phyloP scores from a whole-genome alignment of 2,329 filamentous ascomycete genomes.

The Lasiodiplodia sp. region DNA sequence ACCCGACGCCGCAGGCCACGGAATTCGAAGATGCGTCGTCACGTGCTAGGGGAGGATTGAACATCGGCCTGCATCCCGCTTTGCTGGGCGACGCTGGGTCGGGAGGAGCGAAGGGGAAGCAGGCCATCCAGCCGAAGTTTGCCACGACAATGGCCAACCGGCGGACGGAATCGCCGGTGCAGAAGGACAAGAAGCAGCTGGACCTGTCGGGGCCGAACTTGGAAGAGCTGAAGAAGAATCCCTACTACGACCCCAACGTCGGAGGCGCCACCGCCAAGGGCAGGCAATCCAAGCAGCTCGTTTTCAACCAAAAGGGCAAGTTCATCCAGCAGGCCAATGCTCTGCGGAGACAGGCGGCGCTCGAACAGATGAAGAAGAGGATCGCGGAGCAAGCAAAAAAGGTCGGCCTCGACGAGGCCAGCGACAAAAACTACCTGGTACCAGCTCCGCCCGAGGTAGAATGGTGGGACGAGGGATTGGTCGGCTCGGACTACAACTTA shows the following conservation, averaged over 20 bases:
- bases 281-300: constrained; percentile 75
- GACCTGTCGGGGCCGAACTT: constrained; percentile 65
- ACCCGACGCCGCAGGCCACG: constrained; percentile 50
- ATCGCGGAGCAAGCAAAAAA: constrained; percentile 88
- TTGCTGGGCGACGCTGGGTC: constrained; percentile 56
- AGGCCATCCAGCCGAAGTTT: constrained; percentile 59
- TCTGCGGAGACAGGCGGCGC: constrained; percentile 80
- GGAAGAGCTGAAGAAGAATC: constrained; percentile 72
- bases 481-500: not conserved
- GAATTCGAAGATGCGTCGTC: constrained; percentile 57
- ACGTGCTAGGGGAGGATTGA: constrained; percentile 70
- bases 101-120: constrained; percentile 52
- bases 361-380: constrained; percentile 93
- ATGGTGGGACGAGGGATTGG: constrained; percentile 68
- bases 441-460: constrained; percentile 86
- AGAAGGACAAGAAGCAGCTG: constrained; percentile 56
- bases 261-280: constrained; percentile 66
- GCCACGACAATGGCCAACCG: constrained; percentile 63
- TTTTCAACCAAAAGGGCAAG: constrained; percentile 96
- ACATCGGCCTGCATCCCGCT: constrained; percentile 79
- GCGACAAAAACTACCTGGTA: constrained; percentile 88
- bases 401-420: constrained; percentile 92
- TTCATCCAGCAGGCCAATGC: constrained; percentile 95
- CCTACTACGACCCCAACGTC: constrained; percentile 79
- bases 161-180: constrained; percentile 56